A percentile compares a stretch with the other conserved stretches of the same genome.
Evolutionary conservation across 371 early-diverging fungal genomes (phyloP).

Genomic region (Syncephalastrum monosporum): DNA sequence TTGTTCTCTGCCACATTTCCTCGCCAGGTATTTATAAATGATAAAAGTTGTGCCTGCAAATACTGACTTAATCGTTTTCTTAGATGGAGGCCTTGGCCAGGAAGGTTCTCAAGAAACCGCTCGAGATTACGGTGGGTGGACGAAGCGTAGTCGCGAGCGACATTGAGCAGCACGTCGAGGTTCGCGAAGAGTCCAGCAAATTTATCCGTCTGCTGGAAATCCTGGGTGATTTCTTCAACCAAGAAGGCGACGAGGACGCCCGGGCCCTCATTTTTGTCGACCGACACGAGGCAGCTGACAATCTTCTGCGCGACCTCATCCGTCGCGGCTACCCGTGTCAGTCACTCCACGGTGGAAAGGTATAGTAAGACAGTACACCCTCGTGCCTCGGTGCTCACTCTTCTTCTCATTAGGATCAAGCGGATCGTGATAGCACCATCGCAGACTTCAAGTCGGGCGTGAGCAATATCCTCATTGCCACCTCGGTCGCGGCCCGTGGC

Average conservation of each 20-base stretch:
- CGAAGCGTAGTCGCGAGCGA: constrained; percentile 87
- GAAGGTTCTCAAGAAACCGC: constrained; percentile 84
- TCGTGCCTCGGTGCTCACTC: background rate
- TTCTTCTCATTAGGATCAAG: constrained; percentile 70
- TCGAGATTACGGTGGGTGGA: constrained; percentile 95
- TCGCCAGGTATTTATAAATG: constrained; percentile 57
- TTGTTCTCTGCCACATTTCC: constrained; percentile 98
- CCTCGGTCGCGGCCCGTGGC: constrained; percentile 99
- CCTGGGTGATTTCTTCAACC: constrained; percentile 76
- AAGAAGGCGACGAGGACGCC: constrained; percentile 55
- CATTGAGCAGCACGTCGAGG: constrained; percentile 89
- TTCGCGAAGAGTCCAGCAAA: constrained; percentile 81
- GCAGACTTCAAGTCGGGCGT: constrained; percentile 90
- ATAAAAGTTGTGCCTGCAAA: background rate
- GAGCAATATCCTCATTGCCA: constrained; percentile 92
- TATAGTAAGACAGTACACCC: constrained; percentile 12
- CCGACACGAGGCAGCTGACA: constrained; percentile 94
- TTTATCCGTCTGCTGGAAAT: constrained; percentile 88
- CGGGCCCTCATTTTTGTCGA: constrained; percentile 93
- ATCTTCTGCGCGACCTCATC: constrained; percentile 80
- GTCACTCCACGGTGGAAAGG: constrained; percentile 95
- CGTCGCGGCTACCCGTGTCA: constrained; percentile 90
- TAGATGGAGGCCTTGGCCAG: constrained; percentile 96
- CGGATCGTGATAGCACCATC: constrained; percentile 93
- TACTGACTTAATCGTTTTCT: background rate